Base-by-base conservation (phyloP, 2,329 filamentous ascomycete species). In the Diaporthe nobilis region DNA sequence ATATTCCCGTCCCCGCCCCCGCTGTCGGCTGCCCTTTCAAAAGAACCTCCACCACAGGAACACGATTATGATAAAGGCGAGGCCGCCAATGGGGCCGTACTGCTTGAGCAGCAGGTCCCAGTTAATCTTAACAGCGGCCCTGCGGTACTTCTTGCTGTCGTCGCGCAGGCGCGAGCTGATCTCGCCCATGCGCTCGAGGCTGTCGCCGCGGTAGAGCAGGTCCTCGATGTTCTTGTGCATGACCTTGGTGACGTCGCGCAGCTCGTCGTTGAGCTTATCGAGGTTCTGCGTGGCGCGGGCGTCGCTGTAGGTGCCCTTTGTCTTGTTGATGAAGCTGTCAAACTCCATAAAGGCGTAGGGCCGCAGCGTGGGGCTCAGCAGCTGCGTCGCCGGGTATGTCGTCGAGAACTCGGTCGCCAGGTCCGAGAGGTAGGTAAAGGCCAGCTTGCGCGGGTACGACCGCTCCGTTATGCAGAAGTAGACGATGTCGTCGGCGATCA, bases 141-240 rank as follows among this genome's bases (percentile, higher is more conserved):
- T 93, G 82, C 94, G 92, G 86, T 99, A 99, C 86, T 98, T 98
- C 85, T 93, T 95, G 84, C 94, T 97, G 83, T 99, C 97, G 83
- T 99, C 97, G 78, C 95, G 89, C 83, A 99, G 85, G 77, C 96
- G 89, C 74, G 92, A 94, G 81, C 94, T 97, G 82, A 98, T 94
- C 87, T 98, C 96, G 77, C 97, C 96, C 97, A 99, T 99, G 81
- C 95, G 91, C 86, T 99, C 97, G 79, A 99, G 86, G 81, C 93
- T 97, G 84, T 99, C 97, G 39, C 97, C 97, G 77, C 97, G 90
- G 84, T 99, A 99, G 72, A 99, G 88, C 82, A 99, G 87, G 84
- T 99, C 97, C 88, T 99, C 97, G 80, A 99, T 98, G 85, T 99
- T 99, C 91, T 98, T 98, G 74, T 96, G 98, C 97, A 99, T 99